A percentile compares a stretch with the other conserved stretches of the same genome.
phyloP scores from a whole-genome alignment of 2,329 filamentous ascomycete genomes.

The Dactylellina drechsleri region DNA sequence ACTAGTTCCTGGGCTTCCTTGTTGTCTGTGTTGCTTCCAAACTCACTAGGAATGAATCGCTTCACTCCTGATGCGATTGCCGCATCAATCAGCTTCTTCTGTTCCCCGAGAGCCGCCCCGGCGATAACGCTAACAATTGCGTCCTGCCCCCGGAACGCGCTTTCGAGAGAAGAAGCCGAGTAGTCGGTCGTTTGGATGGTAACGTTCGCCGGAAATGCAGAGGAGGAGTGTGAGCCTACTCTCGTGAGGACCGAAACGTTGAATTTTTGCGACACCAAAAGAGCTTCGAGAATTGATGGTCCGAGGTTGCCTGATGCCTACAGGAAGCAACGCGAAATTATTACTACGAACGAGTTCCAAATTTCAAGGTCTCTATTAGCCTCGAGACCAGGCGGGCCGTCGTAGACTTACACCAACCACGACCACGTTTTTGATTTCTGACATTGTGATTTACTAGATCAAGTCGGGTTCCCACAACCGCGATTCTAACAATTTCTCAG shows the following conservation, averaged over 20 bases:
- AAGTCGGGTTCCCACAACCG: too few species aligned
- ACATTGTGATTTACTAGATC: constrained; percentile 12
- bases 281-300: constrained; percentile 24
- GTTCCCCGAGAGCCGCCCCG: constrained; percentile 61
- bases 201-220: constrained; percentile 21
- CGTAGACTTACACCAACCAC: constrained; percentile 41
- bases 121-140: constrained; percentile 67
- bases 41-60: constrained; percentile 73
- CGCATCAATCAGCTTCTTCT: constrained; percentile 69
- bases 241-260: constrained; percentile 38
- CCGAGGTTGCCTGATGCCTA: constrained; percentile 46
- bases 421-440: constrained; percentile 45
- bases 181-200: constrained; percentile 62
- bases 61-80: constrained; percentile 70
- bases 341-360: not conserved
- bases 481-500: too few species aligned
- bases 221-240: constrained; percentile 2
- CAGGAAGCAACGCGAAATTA: not conserved
- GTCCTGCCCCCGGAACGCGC: constrained; percentile 69
- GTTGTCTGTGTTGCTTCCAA: constrained; percentile 61
- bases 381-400: not conserved
- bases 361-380: not conserved
- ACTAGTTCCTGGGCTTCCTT: constrained; percentile 36
- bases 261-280: constrained; percentile 28
- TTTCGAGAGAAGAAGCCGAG: constrained; percentile 65